Conservation (phyloP, 2,329 filamentous ascomycete species). For the Harringtonia aguacate region DNA sequence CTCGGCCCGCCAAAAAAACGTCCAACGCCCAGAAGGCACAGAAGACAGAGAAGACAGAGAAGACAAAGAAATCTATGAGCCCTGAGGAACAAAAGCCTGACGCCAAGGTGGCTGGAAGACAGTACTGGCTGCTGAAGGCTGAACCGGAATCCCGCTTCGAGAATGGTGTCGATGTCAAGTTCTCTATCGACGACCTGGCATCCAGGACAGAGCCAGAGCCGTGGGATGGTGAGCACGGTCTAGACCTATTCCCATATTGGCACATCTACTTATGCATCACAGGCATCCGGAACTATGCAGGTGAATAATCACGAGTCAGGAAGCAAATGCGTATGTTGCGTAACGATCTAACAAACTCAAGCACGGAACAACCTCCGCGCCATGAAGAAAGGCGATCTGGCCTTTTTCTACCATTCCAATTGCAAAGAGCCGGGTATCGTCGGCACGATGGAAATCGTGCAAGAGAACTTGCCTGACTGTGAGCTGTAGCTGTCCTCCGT, state of each 20-base stretch:
- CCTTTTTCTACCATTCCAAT: conserved; percentile 96
- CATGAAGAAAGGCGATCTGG: conserved; percentile 86
- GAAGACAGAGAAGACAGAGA: background rate
- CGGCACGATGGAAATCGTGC: conserved; percentile 80
- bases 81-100: background rate
- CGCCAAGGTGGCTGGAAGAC: conserved; percentile 12
- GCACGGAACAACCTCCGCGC: conserved; percentile 82
- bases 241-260: background rate
- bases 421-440: conserved; percentile 83
- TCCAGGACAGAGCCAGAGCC: conserved; percentile 66
- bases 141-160: conserved; percentile 81
- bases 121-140: conserved; percentile 76
- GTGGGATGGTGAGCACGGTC: conserved; percentile 63
- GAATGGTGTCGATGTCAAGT: conserved; percentile 79
- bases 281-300: conserved; percentile 40
- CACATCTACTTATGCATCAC: conserved; percentile 17
- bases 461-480: conserved; percentile 74
- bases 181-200: conserved; percentile 85
- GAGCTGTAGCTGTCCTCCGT: conserved; percentile 19
- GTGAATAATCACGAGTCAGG: conserved; percentile 16
- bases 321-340: background rate
- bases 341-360: conserved; percentile 5
- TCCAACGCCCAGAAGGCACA: background rate
- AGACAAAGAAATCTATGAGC: background rate
- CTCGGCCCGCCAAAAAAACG: background rate